Evolutionary conservation across 768 basidiomycete species (phyloP).

Genomic region (Cyathus striatus): DNA sequence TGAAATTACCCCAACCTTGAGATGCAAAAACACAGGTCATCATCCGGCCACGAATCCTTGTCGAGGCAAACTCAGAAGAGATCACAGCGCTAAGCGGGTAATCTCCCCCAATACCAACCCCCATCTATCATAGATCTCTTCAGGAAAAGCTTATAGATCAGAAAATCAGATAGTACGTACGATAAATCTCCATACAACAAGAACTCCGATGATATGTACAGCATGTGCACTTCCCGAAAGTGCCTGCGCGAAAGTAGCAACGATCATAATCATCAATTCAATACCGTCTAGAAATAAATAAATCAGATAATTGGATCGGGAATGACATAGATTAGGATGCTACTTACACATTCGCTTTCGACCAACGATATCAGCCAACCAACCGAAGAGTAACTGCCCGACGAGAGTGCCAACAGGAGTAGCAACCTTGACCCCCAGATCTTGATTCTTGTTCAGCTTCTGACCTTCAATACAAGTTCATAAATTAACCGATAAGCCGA

Average conservation of each 20-base stretch:
- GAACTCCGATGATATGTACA: conserved; percentile 66
- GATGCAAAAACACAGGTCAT: conserved; percentile 86
- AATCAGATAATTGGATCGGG: conserved; percentile 1
- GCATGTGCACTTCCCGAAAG: conserved; percentile 64
- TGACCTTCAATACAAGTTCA: conserved; percentile 18
- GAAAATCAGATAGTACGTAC: conserved; percentile 19
- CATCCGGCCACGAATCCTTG: conserved; percentile 72
- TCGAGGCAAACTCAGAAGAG: conserved; percentile 83
- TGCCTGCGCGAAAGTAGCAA: conserved; percentile 77
- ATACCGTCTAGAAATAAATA: conserved; percentile 46
- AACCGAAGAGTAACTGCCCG: conserved; percentile 77
- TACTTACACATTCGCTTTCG: conserved; percentile 74
- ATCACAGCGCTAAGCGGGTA: conserved; percentile 86
- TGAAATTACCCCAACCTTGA: conserved; percentile 86
- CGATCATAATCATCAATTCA: conserved; percentile 78
- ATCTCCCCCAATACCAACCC: conserved; percentile 85
- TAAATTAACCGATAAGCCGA: background rate
- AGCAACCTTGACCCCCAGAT: conserved; percentile 74
- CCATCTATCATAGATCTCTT: conserved; percentile 39
- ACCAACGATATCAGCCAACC: conserved; percentile 72
- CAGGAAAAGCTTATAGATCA: background rate
- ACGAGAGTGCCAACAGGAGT: conserved; percentile 72
- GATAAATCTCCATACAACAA: conserved; percentile 83
- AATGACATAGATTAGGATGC: background rate
- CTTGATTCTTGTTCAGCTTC: conserved; percentile 53